Evolutionary conservation across 2,329 filamentous ascomycete species (phyloP), one percentile per base, ranked within the genome.

Genomic region (Xylaria arbuscula): DNA sequence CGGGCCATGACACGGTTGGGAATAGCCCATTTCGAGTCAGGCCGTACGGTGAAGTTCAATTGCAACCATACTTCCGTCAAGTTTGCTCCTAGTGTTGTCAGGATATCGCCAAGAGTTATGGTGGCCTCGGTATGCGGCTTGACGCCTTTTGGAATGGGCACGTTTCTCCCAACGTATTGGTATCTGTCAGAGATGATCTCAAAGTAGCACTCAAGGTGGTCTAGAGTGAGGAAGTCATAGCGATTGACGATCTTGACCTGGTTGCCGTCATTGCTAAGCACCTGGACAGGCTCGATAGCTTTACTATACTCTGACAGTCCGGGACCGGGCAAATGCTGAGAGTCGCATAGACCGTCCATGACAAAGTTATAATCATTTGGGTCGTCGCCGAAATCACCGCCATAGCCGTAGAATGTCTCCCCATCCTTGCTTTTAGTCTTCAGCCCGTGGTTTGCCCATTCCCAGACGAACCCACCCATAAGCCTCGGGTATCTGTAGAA

Each of bases 391-490:
- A 89, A 90, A 74, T 90, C 88, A 1, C 88, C 88, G 0, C 88
- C 88, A 50, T 89, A 90, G 0, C 81, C 88, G 76, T 86, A 87
- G 71, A 83, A 87, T 55, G 81, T 79, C 48, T 81, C 79, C 34
- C 83, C 82, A 22, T 83, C 79, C 47, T 80, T 74, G 9, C 79
- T 81, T 56, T 80, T 80, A 8, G 81, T 80, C 5, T 45, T 45
- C 4, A 85, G 76, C 68, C 85, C 75, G 62, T 89, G 87, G 66
- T 89, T 90, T 0, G 83, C 85, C 88, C 88, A 90, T 72, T 90
- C 88, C 88, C 88, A 90, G 2, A 90, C 84, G 42, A 87, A 88
- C 0, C 90, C 90, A 5, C 90, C 90, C 79, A 92, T 90, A 0
- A 89, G 79, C 1, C 82, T 79, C 4, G 83, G 83, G 67, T 89